These are phyloP conservation scores for Lotus japonicus DNA, from an alignment of 306 rosid genomes.

Conservation along the genomic window DNA sequence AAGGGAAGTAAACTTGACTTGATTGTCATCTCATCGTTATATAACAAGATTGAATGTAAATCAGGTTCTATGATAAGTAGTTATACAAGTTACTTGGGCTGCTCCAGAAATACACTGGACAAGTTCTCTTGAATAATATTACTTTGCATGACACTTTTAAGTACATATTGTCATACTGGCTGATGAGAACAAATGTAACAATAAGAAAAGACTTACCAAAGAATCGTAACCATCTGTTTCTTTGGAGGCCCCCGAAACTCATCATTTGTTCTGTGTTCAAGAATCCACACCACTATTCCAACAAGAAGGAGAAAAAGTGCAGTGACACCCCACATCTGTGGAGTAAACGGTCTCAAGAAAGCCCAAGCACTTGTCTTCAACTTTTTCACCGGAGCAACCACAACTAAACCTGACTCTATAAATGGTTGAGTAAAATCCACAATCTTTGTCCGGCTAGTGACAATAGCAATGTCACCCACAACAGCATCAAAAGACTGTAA, in stretches of 20 bases:
- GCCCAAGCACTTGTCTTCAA: constrained; percentile 59
- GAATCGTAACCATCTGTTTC: constrained; percentile 49
- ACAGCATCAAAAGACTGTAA: constrained; percentile 60
- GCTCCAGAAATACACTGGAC: too few relatives aligned
- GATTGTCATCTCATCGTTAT: too few relatives aligned
- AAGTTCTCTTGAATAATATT: too few relatives aligned
- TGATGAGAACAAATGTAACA: neutral
- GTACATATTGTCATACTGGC: neutral
- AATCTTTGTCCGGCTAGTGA: constrained; percentile 61
- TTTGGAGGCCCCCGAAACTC: constrained; percentile 79
- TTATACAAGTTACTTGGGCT: too few relatives aligned
- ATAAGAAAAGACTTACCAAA: constrained; percentile 38
- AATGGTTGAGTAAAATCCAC: constrained; percentile 82
- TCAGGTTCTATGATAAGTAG: too few relatives aligned
- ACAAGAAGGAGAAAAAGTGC: constrained; percentile 49
- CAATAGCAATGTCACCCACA: constrained; percentile 74
- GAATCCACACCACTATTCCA: constrained; percentile 74
- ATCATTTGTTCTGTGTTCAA: constrained; percentile 71
- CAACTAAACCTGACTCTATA: constrained; percentile 77
- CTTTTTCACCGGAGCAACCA: constrained; percentile 49
- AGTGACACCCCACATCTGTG: constrained; percentile 58
- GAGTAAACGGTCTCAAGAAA: constrained; percentile 62
- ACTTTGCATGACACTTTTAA: too few relatives aligned
- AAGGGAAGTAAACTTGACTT: too few relatives aligned
- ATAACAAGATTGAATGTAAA: too few relatives aligned